Base-by-base conservation (phyloP, 192 early-diverging fungal genomes). In the Linnemannia zychae region DNA sequence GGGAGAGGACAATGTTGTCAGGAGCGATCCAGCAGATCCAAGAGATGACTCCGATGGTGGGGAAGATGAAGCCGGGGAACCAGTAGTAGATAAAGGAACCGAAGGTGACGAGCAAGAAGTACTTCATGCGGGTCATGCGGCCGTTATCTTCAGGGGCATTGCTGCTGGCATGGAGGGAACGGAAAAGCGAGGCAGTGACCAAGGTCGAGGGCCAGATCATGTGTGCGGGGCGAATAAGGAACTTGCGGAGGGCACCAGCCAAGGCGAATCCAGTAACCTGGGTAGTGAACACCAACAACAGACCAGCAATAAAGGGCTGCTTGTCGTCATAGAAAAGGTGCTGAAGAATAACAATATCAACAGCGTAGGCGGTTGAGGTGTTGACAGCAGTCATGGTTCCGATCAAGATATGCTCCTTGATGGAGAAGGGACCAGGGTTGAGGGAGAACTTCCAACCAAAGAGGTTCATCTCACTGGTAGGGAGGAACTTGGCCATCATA, bases 401-500 rank as follows among this genome's bases (percentile, higher is more conserved):
- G 68, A 93, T 92, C 50, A 94, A 69, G 66, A 90, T 89, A 60
- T 92, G 93, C 66, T 94, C 93, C 75, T 94, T 94, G 77, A 92
- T 81, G 40, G 87, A 90, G 82, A 94, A 94, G n/a, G 88, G 83
- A n/a, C 92, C 93, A 40, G 93, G 93, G 77, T 94, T 94, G 77
- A 88, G 89, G 65, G 86, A 92, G 71, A 22, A 78, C 1, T 22
- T 40, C 16, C 34, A 63, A 7, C 80, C 80, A 67, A 82, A 74
- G 60, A 82, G n/a, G 67, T 47, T 75, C 22, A 76, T 38, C 16
- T 82, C 63, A 17, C 31, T 7, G 3, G 60, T 76, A 22, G 90
- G 90, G 13, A 91, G 77, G 22, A 88, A 50, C 15, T 18, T 71
- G 68, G 86, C 90, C 86, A 92, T 79, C 28, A 87, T 2, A 40